Conservation (phyloP, 2,329 filamentous ascomycete species). For the Aureobasidium mangrovei region DNA sequence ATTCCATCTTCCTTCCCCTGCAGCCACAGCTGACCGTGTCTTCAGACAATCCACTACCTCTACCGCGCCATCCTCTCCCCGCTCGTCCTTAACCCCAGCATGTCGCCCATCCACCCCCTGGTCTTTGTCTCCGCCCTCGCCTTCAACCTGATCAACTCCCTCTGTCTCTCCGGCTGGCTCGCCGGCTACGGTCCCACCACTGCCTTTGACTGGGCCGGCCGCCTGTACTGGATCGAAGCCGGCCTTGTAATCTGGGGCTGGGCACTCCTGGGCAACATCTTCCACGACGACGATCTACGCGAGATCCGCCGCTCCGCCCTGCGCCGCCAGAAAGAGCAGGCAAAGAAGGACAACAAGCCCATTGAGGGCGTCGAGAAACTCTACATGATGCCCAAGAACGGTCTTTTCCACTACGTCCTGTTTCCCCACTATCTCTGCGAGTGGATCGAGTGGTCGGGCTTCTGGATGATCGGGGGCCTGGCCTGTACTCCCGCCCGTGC, state of each 20-base stretch:
- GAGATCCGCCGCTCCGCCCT: conserved; percentile 69
- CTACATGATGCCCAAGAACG: conserved; percentile 77
- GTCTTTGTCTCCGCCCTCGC: conserved; percentile 55
- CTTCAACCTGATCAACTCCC: conserved; percentile 78
- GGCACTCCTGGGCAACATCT: conserved; percentile 72
- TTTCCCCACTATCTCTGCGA: conserved; percentile 94
- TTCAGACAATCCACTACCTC: conserved; percentile 69
- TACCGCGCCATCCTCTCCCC: conserved; percentile 83
- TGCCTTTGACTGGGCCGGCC: conserved; percentile 42
- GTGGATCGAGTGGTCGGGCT: conserved; percentile 93
- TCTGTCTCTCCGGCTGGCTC: conserved; percentile 70
- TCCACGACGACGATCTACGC: conserved; percentile 81
- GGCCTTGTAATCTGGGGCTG: conserved; percentile 69
- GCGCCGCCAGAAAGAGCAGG: conserved; percentile 46
- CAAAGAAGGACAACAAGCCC: conserved; percentile 37
- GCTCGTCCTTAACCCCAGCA: conserved; percentile 71
- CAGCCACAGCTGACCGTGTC: conserved; percentile 15
- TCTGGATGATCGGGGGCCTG: conserved; percentile 63
- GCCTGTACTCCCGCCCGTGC: conserved; percentile 64
- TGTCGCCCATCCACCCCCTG: conserved; percentile 74
- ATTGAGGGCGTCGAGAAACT: conserved; percentile 60
- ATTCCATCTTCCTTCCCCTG: conserved; percentile 24
- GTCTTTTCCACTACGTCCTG: conserved; percentile 72
- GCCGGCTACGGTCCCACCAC: conserved; percentile 68
- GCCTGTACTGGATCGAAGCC: conserved; percentile 40